A percentile compares a stretch with the other conserved stretches of the same genome.
Evolutionary conservation across 164 flowering plant genomes (phyloP).

Genomic region (grape (Vitis vinifera)): ASM3070453v1 NC_081811.1:27456501-27457000

Average conservation of each 20-base stretch:
- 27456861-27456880: slow-evolving; percentile 62
- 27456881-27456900: slow-evolving; percentile 46
- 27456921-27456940: slow-evolving; percentile 57
- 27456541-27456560: slow-evolving; percentile 79
- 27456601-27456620: slow-evolving; percentile 65
- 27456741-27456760: slow-evolving; percentile 66
- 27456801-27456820: slow-evolving; percentile 92
- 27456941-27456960: slow-evolving; percentile 75
- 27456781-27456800: slow-evolving; percentile 71
- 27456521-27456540: slow-evolving; percentile 33
- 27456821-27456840: slow-evolving; percentile 68
- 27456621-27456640: slow-evolving; percentile 73
- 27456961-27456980: slow-evolving; percentile 99
- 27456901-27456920: slow-evolving; percentile 67
- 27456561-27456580: slow-evolving; percentile 66
- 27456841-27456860: slow-evolving; percentile 67
- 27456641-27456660: slow-evolving; percentile 88
- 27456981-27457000: slow-evolving; percentile 47
- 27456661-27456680: slow-evolving; percentile 93
- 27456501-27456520: slow-evolving; percentile 5
- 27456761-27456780: slow-evolving; percentile 72
- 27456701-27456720: slow-evolving; percentile 73
- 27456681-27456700: slow-evolving; percentile 72
- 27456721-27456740: slow-evolving; percentile 73
- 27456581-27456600: slow-evolving; percentile 70